Base-by-base conservation (phyloP, 768 basidiomycete species). In the Termitomyces sp. region DNA sequence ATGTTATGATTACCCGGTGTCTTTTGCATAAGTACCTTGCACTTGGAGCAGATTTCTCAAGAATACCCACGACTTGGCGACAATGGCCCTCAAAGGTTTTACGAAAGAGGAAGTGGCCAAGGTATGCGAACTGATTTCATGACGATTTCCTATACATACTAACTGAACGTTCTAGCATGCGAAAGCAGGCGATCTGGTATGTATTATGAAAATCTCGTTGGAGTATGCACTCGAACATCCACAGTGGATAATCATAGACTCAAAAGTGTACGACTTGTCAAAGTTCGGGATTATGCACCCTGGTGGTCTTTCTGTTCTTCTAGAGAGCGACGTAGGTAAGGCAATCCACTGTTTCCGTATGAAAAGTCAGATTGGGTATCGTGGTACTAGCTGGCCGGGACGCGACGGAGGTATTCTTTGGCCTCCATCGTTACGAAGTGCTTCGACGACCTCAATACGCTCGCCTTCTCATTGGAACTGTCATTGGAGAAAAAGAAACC, bases 221-320 rank as follows among this genome's bases (percentile, higher is more conserved):
- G 10, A 23, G 26, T 28, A 14, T 41, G 33, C 3, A 4, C 53
- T 43, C 23, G 12, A 41, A 16, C 16, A 16, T 12, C 23, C 13
- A 3, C 35, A 66, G 63, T 66, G 63, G 65, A 50, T 64, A n/a
- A 57, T 66, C 13, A 54, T 66, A 7, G 65, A 66, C 43, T 66
- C 63, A 2, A 61, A 77, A 69, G 89, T 90, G 30, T 90, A 82
- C 65, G 85, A 91, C 68, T 76, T 93, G 26, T 82, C 84, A 52
- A 82, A 82, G 65, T 92, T 93, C 71, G 80, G 77, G 59, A 76
- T 75, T 50, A 75, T 92, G 57, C 91, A 93, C 63, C 91, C 88
- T 0, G 91, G 91, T 55, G 91, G 91, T 13, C 65, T 76, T 0
- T 76, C 78, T 3, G 89, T 89, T n/a, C 77, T 93, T 16, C 66